phyloP scores from a whole-genome alignment of 805 yeast genomes.

The Saccharomycopsis selenospora region DNA sequence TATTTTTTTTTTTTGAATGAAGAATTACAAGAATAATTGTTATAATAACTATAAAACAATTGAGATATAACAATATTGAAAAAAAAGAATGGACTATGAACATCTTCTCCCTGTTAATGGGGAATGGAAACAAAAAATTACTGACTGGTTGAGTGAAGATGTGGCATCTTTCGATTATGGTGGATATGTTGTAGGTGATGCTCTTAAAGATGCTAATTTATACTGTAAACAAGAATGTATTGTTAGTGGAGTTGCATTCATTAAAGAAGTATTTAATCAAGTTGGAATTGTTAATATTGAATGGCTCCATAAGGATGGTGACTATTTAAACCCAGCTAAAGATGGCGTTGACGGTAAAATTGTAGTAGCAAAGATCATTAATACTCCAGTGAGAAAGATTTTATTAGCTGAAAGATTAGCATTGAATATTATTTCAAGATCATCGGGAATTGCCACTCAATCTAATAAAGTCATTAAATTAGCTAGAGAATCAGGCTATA shows the following conservation, averaged over 20 bases:
- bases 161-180: constrained; percentile 93
- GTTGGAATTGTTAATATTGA: constrained; percentile 55
- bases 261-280: constrained; percentile 73
- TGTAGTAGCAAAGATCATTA: constrained; percentile 61
- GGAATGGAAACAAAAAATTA: constrained; percentile 72
- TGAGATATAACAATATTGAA: too few relatives aligned
- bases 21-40: too few relatives aligned
- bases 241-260: constrained; percentile 83
- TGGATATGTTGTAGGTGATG: constrained; percentile 88
- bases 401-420: constrained; percentile 83
- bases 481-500: constrained; percentile 64
- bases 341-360: constrained; percentile 40
- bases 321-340: constrained; percentile 37
- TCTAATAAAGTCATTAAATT: constrained; percentile 47
- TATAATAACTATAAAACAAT: too few relatives aligned
- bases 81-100: constrained; percentile 18
- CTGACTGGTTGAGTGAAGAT: constrained; percentile 75
- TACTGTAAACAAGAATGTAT: constrained; percentile 78
- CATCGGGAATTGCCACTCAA: constrained; percentile 83
- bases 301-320: constrained; percentile 75
- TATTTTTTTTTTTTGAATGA: too few relatives aligned
- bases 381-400: constrained; percentile 73
- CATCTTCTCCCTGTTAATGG: constrained; percentile 71
- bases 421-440: constrained; percentile 69
- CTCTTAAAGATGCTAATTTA: constrained; percentile 60